Evolutionary conservation across 345 rosid genomes (phyloP).

Genomic region (Eucalyptus shirleyi): DNA sequence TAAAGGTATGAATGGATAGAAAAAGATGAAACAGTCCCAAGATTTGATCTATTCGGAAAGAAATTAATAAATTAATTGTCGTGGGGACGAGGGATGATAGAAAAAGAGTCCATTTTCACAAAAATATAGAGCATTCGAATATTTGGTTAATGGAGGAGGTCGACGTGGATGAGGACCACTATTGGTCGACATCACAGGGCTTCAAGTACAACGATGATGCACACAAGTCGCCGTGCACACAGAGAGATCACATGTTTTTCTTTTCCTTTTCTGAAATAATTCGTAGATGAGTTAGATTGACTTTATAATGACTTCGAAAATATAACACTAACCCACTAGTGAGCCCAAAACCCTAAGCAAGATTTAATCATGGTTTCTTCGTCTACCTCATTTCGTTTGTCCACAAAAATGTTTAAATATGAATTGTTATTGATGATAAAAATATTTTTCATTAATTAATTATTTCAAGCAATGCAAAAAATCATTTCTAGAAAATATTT

Average conservation of each 20-base stretch:
- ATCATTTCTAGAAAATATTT: background rate
- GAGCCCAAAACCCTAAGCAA: background rate
- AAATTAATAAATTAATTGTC: background rate
- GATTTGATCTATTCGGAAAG: background rate
- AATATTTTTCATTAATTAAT: background rate
- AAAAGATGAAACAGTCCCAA: background rate
- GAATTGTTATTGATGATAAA: background rate
- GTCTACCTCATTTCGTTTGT: background rate
- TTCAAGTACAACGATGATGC: background rate
- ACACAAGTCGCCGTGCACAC: background rate
- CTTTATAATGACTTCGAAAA: background rate
- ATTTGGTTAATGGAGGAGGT: background rate
- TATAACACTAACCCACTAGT: background rate
- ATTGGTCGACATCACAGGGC: background rate
- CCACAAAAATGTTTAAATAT: background rate
- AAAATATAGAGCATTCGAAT: background rate
- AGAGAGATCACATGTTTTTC: background rate
- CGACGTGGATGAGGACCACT: background rate
- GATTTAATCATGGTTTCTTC: background rate
- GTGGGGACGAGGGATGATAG: background rate
- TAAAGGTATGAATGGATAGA: background rate
- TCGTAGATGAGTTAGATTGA: background rate
- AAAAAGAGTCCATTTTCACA: background rate
- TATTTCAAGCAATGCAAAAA: rapidly evolving
- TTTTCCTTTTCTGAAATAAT: background rate